Percentiles rank a stretch among this genome's conserved stretches.
Evolutionary conservation across 371 early-diverging fungal genomes (phyloP).

Genomic region (Actinomortierella wolfii): DNA sequence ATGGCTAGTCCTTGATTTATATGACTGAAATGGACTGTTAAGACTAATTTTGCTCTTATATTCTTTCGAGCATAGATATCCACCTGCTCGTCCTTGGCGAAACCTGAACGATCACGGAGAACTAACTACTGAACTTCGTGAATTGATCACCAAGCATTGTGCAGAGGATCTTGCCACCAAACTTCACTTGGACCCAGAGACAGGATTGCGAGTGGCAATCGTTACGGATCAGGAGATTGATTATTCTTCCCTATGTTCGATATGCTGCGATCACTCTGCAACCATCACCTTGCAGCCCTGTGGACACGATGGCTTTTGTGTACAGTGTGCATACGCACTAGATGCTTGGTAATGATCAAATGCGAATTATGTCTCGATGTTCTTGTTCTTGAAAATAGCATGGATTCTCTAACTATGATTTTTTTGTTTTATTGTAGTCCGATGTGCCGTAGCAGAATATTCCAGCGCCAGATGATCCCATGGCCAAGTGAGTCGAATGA

Average conservation of each 20-base stretch:
- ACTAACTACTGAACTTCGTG: constrained; percentile 19
- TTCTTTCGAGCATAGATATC: constrained; percentile 17
- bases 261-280: constrained; percentile 46
- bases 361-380: background rate
- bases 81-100: constrained; percentile 41
- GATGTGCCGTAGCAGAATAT: constrained; percentile 30
- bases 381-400: background rate
- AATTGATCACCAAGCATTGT: constrained; percentile 25
- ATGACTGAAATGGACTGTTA: no score
- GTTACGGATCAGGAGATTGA: constrained; percentile 38
- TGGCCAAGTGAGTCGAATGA: constrained; percentile 16
- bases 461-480: constrained; percentile 35
- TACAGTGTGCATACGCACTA: constrained; percentile 42
- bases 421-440: constrained; percentile 11
- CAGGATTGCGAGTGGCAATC: constrained; percentile 26
- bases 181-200: constrained; percentile 29
- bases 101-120: constrained; percentile 34
- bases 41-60: no score
- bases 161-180: constrained; percentile 28
- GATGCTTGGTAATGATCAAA: constrained; percentile 28
- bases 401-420: background rate
- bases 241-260: constrained; percentile 36
- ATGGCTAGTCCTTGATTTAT: no score
- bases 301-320: constrained; percentile 42
- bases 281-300: constrained; percentile 44